phyloP scores from a whole-genome alignment of 345 rosid species.

The Arabidopsis suecica region DNA sequence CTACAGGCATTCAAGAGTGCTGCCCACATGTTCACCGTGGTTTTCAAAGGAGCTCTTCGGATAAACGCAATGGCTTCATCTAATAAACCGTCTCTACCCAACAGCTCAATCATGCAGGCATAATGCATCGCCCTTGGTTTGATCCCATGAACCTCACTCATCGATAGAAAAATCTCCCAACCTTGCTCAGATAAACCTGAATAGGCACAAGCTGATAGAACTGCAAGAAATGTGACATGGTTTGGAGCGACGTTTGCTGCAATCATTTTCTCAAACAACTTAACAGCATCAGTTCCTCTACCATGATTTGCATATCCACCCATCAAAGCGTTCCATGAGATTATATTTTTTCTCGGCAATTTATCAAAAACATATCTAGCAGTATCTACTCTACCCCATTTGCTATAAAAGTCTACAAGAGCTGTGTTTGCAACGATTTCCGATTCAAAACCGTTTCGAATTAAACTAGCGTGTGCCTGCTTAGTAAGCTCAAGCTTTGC shows the following conservation, averaged over 20 bases:
- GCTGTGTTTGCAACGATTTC: constrained; percentile 79
- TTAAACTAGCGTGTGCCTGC: constrained; percentile 80
- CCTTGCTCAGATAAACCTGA: constrained; percentile 72
- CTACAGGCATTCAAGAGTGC: constrained; percentile 88
- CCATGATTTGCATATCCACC: constrained; percentile 86
- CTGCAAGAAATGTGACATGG: constrained; percentile 80
- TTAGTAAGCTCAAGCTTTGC: constrained; percentile 73
- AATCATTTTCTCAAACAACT: constrained; percentile 73
- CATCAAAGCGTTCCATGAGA: constrained; percentile 90
- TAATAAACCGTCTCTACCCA: constrained; percentile 78
- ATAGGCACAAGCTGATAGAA: constrained; percentile 76
- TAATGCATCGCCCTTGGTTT: constrained; percentile 91
- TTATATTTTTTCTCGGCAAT: constrained; percentile 70
- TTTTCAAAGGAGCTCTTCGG: constrained; percentile 63
- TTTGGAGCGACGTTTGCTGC: constrained; percentile 60
- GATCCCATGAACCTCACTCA: constrained; percentile 64
- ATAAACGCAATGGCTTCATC: constrained; percentile 87
- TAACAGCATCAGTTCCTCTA: constrained; percentile 68
- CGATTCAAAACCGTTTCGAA: constrained; percentile 71
- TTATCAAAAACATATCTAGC: constrained; percentile 71
- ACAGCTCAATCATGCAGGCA: constrained; percentile 74
- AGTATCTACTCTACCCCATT: constrained; percentile 89
- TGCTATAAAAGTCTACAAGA: constrained; percentile 90
- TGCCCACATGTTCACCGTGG: constrained; percentile 91
- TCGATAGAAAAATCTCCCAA: constrained; percentile 79